Percentiles rank a stretch among this genome's conserved stretches.
Evolutionary conservation across 495 filamentous ascomycete species (phyloP).

Genomic region (Parmelia sp.): DNA sequence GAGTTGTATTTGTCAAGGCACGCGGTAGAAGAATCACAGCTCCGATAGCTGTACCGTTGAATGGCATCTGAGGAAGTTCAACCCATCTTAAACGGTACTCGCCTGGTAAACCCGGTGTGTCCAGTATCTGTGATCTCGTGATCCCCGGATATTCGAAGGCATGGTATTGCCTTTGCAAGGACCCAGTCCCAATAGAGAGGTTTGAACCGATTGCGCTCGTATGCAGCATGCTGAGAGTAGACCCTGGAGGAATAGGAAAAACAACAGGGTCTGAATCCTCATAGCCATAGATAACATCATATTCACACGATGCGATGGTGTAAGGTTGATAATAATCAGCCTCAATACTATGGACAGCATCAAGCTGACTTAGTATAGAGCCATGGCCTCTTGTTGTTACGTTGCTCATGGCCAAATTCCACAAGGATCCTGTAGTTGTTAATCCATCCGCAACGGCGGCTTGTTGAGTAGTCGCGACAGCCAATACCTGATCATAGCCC

Average conservation of each 20-base stretch:
- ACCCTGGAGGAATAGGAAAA: constrained; percentile 8
- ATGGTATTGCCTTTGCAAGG: too few species aligned
- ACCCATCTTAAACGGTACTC: constrained; percentile 20
- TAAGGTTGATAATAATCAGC: constrained; percentile 17
- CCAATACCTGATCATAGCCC: constrained; percentile 3
- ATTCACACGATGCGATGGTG: constrained; percentile 8
- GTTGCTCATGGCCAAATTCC: constrained; percentile 10
- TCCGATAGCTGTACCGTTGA: constrained; percentile 17
- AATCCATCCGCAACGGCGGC: constrained; percentile 18
- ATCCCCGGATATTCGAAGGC: constrained; percentile 12
- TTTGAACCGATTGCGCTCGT: background rate
- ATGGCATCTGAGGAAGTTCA: constrained; percentile 15
- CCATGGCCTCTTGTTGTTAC: background rate
- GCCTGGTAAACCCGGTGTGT: constrained; percentile 4
- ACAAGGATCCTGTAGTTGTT: constrained; percentile 8
- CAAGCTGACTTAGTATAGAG: constrained; percentile 3
- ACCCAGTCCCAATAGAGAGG: too few species aligned
- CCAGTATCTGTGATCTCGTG: constrained; percentile 12
- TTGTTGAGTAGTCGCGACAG: constrained; percentile 16
- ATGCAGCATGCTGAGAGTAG: background rate
- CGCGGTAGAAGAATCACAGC: constrained; percentile 15
- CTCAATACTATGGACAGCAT: constrained; percentile 14
- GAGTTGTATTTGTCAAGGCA: background rate
- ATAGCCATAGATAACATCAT: constrained; percentile 1
- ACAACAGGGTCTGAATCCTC: constrained; percentile 4